Evolutionary conservation across 1,284 basidiomycete species (phyloP).

Genomic region (Termitomyces sp.): DNA sequence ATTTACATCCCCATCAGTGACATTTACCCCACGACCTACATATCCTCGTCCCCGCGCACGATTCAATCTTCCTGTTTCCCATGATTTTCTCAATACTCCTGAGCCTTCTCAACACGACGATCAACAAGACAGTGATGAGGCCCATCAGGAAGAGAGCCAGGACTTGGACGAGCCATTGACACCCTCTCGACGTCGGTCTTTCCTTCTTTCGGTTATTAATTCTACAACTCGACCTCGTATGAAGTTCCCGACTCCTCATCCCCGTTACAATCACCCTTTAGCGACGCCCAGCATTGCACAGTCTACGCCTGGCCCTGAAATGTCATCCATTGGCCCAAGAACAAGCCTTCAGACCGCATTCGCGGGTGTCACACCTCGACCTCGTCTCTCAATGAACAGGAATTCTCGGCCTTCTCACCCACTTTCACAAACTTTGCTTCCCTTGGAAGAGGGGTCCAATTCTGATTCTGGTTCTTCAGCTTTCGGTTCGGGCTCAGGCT

Average conservation of each 20-base stretch:
- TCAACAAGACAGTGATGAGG: constrained; percentile 8
- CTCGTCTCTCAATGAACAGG: constrained; percentile 30
- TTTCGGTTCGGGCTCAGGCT: constrained; percentile 17
- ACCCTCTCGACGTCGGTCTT: constrained; percentile 66
- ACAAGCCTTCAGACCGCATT: constrained; percentile 44
- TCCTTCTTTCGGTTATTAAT: constrained; percentile 74
- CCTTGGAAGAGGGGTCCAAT: constrained; percentile 29
- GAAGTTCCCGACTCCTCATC: constrained; percentile 62
- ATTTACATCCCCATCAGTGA: constrained; percentile 43
- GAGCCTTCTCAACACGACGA: constrained; percentile 21
- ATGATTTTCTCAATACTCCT: constrained; percentile 32
- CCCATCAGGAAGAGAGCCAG: constrained; percentile 19
- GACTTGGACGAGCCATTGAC: constrained; percentile 41
- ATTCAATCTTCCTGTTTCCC: constrained; percentile 44
- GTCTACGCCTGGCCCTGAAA: constrained; percentile 26
- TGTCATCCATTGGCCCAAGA: constrained; percentile 17
- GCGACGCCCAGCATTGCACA: constrained; percentile 30
- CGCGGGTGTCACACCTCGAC: constrained; percentile 58
- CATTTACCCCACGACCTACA: constrained; percentile 62
- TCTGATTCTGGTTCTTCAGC: constrained; percentile 19
- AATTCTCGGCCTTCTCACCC: constrained; percentile 50
- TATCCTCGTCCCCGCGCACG: constrained; percentile 57
- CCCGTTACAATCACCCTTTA: constrained; percentile 33
- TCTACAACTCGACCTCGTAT: constrained; percentile 69
- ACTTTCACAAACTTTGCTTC: constrained; percentile 44